These are phyloP conservation scores for Ascochyta clinopodiicola DNA, from an alignment of 2,329 filamentous ascomycete species.

Conservation along the genomic window DNA sequence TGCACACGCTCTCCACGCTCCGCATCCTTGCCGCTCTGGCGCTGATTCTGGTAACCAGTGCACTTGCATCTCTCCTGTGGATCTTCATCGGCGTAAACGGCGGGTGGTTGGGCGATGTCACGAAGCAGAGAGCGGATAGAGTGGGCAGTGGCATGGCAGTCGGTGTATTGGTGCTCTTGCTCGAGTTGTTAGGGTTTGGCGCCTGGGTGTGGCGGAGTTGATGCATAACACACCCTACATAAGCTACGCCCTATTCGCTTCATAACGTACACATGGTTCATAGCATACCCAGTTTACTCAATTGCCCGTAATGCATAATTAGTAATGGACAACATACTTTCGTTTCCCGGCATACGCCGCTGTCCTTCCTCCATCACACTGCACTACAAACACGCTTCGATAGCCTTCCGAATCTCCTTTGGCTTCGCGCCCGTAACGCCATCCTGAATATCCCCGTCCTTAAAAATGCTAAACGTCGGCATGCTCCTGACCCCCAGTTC, in stretches of 20 bases:
- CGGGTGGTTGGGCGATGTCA: constrained; percentile 9
- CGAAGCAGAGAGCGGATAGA: constrained; percentile 19
- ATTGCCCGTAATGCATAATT: not conserved
- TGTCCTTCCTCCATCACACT: not conserved
- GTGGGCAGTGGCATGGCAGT: constrained; percentile 30
- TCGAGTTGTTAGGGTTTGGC: constrained; percentile 25
- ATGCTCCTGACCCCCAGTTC: constrained; percentile 37
- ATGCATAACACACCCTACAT: not conserved
- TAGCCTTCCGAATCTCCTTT: constrained; percentile 32
- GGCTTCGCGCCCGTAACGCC: constrained; percentile 30
- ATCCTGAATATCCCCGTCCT: constrained; percentile 39
- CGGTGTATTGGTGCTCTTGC: constrained; percentile 23
- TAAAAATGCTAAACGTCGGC: constrained; percentile 40
- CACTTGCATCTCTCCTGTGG: constrained; percentile 30
- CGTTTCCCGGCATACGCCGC: too few relatives aligned
- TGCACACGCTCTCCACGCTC: constrained; percentile 25
- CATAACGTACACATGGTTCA: not conserved
- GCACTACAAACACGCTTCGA: constrained; percentile 28
- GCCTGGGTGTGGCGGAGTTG: constrained; percentile 21
- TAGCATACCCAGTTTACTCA: not conserved
- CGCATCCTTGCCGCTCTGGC: constrained; percentile 24
- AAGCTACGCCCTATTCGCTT: not conserved
- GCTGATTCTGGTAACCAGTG: constrained; percentile 23
- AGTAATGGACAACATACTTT: not conserved
- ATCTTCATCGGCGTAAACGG: constrained; percentile 26